phyloP scores from a whole-genome alignment of 148 eudicot genomes.

The Silene uniflora region DNA sequence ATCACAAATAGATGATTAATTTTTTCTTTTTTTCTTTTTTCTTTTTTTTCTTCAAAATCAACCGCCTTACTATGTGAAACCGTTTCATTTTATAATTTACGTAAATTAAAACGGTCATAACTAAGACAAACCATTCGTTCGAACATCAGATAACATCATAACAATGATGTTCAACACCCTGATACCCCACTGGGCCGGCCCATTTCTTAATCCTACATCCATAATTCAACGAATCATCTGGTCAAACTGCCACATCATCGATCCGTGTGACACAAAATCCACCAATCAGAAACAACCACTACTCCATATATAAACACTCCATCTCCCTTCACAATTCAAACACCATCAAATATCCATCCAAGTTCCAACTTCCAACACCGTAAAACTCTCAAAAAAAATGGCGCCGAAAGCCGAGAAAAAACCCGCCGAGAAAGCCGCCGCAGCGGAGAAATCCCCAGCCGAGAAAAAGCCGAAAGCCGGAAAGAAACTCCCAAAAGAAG shows the following conservation, averaged over 20 bases:
- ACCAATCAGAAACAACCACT: constrained; percentile 3
- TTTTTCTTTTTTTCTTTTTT: no score
- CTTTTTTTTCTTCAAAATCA: no score
- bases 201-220: neutral
- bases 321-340: neutral
- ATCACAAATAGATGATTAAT: no score
- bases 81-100: no score
- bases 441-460: constrained; percentile 42
- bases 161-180: no score
- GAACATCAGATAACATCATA: no score
- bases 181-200: neutral
- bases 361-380: neutral
- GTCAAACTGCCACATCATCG: constrained; percentile 9
- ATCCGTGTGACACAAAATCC: constrained; percentile 15
- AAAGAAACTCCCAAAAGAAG: constrained; percentile 47
- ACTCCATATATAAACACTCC: constrained; percentile 2
- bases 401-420: constrained; percentile 47
- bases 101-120: no score
- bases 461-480: constrained; percentile 57
- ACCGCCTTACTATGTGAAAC: no score
- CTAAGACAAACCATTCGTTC: no score
- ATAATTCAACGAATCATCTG: neutral
- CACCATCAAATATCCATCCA: neutral
- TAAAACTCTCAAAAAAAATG: constrained; percentile 13
- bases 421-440: constrained; percentile 37